Evolutionary conservation across 495 filamentous ascomycete species (phyloP), one percentile per base, ranked within the genome.

Genomic region (Xeromyces bisporus): DNA sequence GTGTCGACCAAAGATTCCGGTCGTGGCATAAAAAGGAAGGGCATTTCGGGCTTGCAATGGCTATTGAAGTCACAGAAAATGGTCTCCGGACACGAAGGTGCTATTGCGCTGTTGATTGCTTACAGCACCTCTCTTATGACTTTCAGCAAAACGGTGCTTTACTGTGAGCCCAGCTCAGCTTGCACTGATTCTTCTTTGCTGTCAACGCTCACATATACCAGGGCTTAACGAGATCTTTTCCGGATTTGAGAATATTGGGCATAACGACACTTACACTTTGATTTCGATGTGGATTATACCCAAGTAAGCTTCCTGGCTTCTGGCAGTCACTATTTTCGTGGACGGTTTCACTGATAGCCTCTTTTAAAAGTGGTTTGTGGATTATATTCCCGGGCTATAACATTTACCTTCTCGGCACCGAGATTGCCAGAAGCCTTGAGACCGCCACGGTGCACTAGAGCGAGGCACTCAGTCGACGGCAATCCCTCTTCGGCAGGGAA

Each of bases 81-180:
- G 15, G 50, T 85, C 4, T 49, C 53, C 18, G 80, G 80, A 0
- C 52, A 61, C 9, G 53, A 40, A 28, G 83, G 71, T 2, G 78
- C 66, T 0, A 40, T 63, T 28, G 77, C 81, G 2, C 62, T 77
- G 21, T 36, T 93, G 33, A 40, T 80, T 14, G 80, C 66, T 3
- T 87, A 77, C 39, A 62, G 64, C 18, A 66, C 74, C 1, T 72
- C 72, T 4, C 60, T 84, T 2, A 79, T 89, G 77, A 93, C 87
- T 1, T 42, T 89, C 1, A 77, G 73, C 53, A 93, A 93, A 70
- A 93, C 86, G 10, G 43, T 80, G 33, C 54, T 96, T 10, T 96
- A 93, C 44, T 77, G 84, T 85, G 44, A 63, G 75, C 64, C 33
- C 39, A 28, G 26, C 21, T 27, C 18, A 31, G 26, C 1, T 7